A percentile compares a stretch with the other conserved stretches of the same genome.
These are phyloP conservation scores for Diplodia corticola DNA, from an alignment of 2,329 filamentous ascomycete genomes.

Conservation along the genomic window DNA sequence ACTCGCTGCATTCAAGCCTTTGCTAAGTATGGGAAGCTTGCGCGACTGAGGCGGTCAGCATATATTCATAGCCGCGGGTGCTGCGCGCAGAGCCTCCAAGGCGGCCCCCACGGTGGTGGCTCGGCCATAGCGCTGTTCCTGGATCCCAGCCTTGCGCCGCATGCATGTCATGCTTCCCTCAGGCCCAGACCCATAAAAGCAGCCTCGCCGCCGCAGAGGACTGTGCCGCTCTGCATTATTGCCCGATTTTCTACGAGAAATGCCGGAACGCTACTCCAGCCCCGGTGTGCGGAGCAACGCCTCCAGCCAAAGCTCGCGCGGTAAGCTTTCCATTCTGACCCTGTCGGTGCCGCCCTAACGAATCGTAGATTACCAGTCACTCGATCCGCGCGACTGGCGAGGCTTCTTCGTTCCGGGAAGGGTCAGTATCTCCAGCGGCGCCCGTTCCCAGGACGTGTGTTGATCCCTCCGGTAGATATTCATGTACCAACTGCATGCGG, in stretches of 20 bases:
- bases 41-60: not conserved
- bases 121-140: not conserved
- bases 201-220: not conserved
- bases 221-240: not conserved
- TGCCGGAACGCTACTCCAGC: not conserved
- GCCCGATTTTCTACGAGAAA: not conserved
- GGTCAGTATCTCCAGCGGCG: not conserved
- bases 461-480: not conserved
- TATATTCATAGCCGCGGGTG: not conserved
- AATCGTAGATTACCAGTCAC: not conserved
- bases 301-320: constrained; percentile 6
- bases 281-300: not conserved
- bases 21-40: not conserved
- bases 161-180: not conserved
- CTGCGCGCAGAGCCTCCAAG: not conserved
- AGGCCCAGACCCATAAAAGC: not conserved
- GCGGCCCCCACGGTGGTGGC: constrained; percentile 8
- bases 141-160: not conserved
- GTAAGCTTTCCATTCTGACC: not conserved
- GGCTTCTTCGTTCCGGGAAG: not conserved
- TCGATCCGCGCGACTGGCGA: not conserved
- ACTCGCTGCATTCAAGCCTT: not conserved
- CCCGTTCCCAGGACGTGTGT: too few relatives aligned
- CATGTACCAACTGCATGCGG: constrained; percentile 3
- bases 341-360: not conserved